Evolutionary conservation across 2,329 filamentous ascomycete species (phyloP).

Genomic region (Cucurbitaria berberidis): DNA sequence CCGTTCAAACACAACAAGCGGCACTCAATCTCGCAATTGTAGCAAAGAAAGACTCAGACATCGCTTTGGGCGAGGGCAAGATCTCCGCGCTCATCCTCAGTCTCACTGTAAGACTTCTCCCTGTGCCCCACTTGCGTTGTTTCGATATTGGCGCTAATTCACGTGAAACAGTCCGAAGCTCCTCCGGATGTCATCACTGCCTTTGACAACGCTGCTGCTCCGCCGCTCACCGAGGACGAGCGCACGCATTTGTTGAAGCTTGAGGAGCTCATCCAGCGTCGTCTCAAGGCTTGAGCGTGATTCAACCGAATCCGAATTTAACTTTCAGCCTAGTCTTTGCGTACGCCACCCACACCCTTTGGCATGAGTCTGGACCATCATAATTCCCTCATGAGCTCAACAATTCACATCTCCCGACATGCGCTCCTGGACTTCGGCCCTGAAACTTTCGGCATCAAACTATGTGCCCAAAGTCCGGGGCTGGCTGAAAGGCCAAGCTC

Average conservation of each 20-base stretch:
- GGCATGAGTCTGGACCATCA: conserved; percentile 25
- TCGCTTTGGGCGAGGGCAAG: conserved; percentile 55
- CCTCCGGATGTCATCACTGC: conserved; percentile 43
- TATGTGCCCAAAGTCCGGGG: not conserved
- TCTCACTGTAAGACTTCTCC: conserved; percentile 64
- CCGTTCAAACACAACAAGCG: conserved; percentile 68
- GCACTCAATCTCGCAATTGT: conserved; percentile 69
- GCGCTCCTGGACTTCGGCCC: not conserved
- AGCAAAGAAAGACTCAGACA: conserved; percentile 57
- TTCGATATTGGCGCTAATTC: conserved; percentile 44
- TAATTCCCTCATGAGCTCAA: conserved; percentile 18
- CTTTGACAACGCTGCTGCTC: conserved; percentile 35
- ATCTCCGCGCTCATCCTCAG: conserved; percentile 62
- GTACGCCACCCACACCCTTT: conserved; percentile 24
- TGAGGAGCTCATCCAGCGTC: conserved; percentile 40
- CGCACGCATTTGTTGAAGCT: conserved; percentile 40
- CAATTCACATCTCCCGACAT: conserved; percentile 4
- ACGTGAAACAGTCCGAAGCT: conserved; percentile 49
- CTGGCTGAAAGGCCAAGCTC: conserved; percentile 10
- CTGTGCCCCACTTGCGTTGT: conserved; percentile 33
- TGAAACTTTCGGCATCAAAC: conserved; percentile 3
- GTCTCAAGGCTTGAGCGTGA: conserved; percentile 33
- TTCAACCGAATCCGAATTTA: conserved; percentile 20
- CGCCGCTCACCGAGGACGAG: conserved; percentile 31
- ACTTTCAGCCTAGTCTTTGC: conserved; percentile 22